Percentiles rank a stretch among this genome's conserved stretches.
phyloP scores from a whole-genome alignment of 495 filamentous ascomycete genomes.

The Penicillium steckii region DNA sequence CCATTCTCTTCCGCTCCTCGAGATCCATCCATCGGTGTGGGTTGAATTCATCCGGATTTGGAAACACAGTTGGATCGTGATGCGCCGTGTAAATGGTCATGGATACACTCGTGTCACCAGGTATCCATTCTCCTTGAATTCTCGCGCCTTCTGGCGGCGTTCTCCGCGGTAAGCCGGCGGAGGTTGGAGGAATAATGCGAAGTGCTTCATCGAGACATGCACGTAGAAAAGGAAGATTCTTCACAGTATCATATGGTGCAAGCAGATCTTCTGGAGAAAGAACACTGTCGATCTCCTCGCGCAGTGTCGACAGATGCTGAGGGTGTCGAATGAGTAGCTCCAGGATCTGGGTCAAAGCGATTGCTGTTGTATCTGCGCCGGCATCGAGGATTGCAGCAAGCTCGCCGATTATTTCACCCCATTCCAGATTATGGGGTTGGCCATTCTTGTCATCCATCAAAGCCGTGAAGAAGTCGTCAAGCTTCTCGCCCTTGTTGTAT shows the following conservation, averaged over 20 bases:
- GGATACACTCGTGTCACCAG: constrained; percentile 23
- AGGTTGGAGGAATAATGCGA: constrained; percentile 35
- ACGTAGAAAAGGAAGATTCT: constrained; percentile 32
- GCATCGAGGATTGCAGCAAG: constrained; percentile 40
- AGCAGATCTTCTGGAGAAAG: constrained; percentile 31
- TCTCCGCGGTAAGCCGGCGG: constrained; percentile 27
- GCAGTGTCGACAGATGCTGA: constrained; percentile 44
- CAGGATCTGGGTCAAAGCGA: constrained; percentile 43
- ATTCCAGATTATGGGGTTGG: constrained; percentile 18
- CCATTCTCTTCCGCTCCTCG: constrained; percentile 18
- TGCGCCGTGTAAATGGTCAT: constrained; percentile 24
- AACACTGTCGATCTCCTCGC: constrained; percentile 50
- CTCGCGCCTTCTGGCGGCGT: constrained; percentile 29
- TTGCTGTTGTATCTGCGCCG: constrained; percentile 51
- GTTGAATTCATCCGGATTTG: constrained; percentile 20
- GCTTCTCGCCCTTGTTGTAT: constrained; percentile 41
- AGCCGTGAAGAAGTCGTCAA: constrained; percentile 48
- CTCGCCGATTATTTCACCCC: constrained; percentile 18
- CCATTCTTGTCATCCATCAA: constrained; percentile 47
- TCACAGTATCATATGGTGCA: constrained; percentile 37
- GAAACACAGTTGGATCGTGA: constrained; percentile 20
- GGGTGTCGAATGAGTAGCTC: constrained; percentile 55
- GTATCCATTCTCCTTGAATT: constrained; percentile 32
- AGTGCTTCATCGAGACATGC: constrained; percentile 44
- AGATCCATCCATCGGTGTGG: constrained; percentile 28